Base-by-base conservation (phyloP, 352 stramenopile species). In the Globisporangium barbulae region DNA sequence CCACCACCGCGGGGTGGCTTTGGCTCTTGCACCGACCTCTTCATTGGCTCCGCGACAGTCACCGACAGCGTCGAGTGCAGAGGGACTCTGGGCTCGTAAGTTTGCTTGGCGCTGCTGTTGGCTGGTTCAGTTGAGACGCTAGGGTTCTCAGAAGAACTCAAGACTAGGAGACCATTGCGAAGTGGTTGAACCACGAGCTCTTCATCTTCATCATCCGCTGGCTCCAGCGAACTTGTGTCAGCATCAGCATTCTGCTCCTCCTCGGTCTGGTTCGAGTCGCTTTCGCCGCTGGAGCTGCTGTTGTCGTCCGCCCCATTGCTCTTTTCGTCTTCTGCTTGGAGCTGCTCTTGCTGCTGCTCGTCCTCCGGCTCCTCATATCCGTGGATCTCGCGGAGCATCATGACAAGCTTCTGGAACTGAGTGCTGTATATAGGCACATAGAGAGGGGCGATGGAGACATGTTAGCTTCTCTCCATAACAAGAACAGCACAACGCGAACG, bases 221-320 rank as follows among this genome's bases (percentile, higher is more conserved):
- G 22, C 13, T n/a, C 17, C 17, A 17, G 33, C 2, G 56, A 45
- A 35, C 25, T 55, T 21, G 65, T 50, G 5, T 53, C 30, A 9
- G 48, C 37, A 5, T 68, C 56, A 12, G 13, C 39, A 12, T 42
- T 42, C 9, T 39, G 48, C 19, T 76, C 74, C 13, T 84, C 70
- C 41, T 89, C 78, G 0, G 64, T 71, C 72, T 90, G 81, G 48
- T 90, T 90, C 0, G 78, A 90, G 25, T 65, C 49, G 15, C 39
- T 58, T 28, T 59, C 60, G 19, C 28, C n/a, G 13, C 57, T 55
- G 44, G 30, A 47, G 25, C 61, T 66, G 35, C 48, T 72, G 49
- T 70, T 67, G 15, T 63, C 65, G 28, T 72, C 69, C 33, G 65
- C 63, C 4, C 63, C 63, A 21, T 63, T 52, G n/a, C 19, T 56